Percentiles rank a stretch among this genome's conserved stretches.
These are phyloP conservation scores for Termitomyces sp. DNA, from an alignment of 768 basidiomycete species.

Conservation along the genomic window DNA sequence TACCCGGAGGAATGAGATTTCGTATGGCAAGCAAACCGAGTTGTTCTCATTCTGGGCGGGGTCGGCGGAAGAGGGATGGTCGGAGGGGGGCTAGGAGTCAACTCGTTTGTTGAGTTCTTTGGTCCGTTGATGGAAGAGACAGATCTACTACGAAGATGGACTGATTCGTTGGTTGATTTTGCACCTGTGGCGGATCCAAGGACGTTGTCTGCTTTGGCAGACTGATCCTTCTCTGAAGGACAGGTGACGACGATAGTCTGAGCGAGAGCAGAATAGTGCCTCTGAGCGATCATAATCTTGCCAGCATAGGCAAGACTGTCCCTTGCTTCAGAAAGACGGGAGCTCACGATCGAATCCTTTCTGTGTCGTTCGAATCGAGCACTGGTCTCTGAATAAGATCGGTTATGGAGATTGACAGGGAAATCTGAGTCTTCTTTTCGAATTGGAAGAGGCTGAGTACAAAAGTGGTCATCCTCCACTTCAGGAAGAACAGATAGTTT, in stretches of 20 bases:
- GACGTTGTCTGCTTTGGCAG: slow-evolving; percentile 25
- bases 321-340: slow-evolving; percentile 45
- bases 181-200: slow-evolving; percentile 33
- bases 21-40: slow-evolving; percentile 52
- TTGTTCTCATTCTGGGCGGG: slow-evolving; percentile 59
- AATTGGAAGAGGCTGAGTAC: slow-evolving; percentile 59
- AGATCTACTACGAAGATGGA: slow-evolving; percentile 61
- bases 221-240: slow-evolving; percentile 33
- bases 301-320: slow-evolving; percentile 47
- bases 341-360: slow-evolving; percentile 50
- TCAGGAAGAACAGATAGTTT: slow-evolving; percentile 66
- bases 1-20: slow-evolving; percentile 63
- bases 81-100: slow-evolving; percentile 53
- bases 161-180: slow-evolving; percentile 23
- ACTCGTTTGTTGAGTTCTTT: slow-evolving; percentile 30
- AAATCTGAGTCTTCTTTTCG: slow-evolving; percentile 45
- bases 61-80: slow-evolving; percentile 69
- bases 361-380: slow-evolving; percentile 51
- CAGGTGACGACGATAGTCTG: slow-evolving; percentile 53
- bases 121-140: slow-evolving; percentile 43
- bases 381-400: slow-evolving; percentile 51
- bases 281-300: slow-evolving; percentile 66
- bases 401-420: slow-evolving; percentile 37
- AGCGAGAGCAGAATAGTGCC: slow-evolving; percentile 68
- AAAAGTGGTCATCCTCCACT: slow-evolving; percentile 35